Base-by-base conservation (phyloP, 306 rosid species). In the Elaeagnus macrophylla region DNA sequence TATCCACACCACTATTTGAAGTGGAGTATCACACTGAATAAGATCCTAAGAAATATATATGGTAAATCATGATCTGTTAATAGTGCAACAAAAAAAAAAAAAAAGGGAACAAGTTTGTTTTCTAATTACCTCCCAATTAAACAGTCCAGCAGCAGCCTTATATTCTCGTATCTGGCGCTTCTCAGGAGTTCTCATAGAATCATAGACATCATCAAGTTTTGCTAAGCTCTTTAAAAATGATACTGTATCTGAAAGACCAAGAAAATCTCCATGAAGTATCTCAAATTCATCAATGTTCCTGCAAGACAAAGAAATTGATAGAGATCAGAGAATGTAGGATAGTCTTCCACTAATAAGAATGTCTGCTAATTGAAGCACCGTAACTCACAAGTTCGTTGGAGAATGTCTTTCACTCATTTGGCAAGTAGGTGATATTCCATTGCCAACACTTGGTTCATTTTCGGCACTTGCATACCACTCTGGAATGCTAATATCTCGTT, bases 381-480 rank as follows among this genome's bases (percentile, higher is more conserved):
- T 66, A 64, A 79, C 97, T 72, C 81, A 91, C 99, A 66, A 63
- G 62, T 59, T 64, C 51, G 68, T 61, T n/a, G 39, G 38, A 57
- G 69, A 57, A 68, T 70, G 67, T 39, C 51, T 72, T 53, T 66
- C 71, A 50, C 63, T 60, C 63, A 40, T 68, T 45, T 67, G 77
- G 47, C 72, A 69, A 75, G 60, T 14, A 9, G 87, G 77, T 59
- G 83, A 39, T 20, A 20, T 20, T 71, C 73, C 54, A 37, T 56
- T 54, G 11, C 86, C 48, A 44, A 68, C 79, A 51, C 78, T 81
- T 40, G 84, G 85, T 68, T 87, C 89, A 68, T 66, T 76, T 79
- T 79, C 95, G 36, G 99, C 95, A 69, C 55, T 82, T 70, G 87
- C 81, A 75, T 87, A 91, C 99, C 99, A 91, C 54, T 87, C 99